Conservation (phyloP, 139 green algal species). For the Desmodesmus armatus region DNA sequence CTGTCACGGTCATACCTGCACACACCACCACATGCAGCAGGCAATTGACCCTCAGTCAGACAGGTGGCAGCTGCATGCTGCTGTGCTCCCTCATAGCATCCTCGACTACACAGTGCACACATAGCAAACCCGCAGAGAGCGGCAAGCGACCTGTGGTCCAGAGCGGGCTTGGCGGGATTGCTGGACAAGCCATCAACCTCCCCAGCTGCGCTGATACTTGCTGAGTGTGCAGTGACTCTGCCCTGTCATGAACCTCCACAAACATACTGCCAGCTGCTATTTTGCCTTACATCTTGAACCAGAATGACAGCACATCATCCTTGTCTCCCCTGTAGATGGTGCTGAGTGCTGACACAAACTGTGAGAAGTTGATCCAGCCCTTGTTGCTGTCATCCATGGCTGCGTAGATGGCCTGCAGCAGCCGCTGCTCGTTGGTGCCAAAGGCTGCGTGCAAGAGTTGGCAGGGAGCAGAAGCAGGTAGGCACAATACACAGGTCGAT, state of each 20-base stretch:
- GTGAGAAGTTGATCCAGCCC: slow-evolving; percentile 44
- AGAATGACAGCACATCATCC: slow-evolving; percentile 50
- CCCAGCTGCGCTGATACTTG: too few relatives aligned
- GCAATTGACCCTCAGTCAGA: too few relatives aligned
- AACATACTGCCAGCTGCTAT: too few relatives aligned
- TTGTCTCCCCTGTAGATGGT: slow-evolving; percentile 48
- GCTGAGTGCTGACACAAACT: slow-evolving; percentile 45
- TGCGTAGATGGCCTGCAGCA: slow-evolving; percentile 48
- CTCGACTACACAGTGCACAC: too few relatives aligned
- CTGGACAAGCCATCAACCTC: too few relatives aligned
- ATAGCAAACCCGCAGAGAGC: too few relatives aligned
- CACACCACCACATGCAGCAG: too few relatives aligned
- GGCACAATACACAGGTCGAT: background rate
- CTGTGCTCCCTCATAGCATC: too few relatives aligned
- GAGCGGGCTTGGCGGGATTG: too few relatives aligned
- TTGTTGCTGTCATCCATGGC: slow-evolving; percentile 45
- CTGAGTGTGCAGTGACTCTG: too few relatives aligned
- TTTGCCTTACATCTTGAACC: slow-evolving; percentile 61
- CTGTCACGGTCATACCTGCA: slow-evolving; percentile 40
- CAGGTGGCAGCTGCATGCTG: too few relatives aligned
- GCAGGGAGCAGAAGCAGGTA: background rate
- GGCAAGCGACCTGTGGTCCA: too few relatives aligned
- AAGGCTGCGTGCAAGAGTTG: slow-evolving; percentile 45
- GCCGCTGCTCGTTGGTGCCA: slow-evolving; percentile 25
- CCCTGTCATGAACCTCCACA: slow-evolving; percentile 27